Evolutionary conservation across 164 flowering plant species (phyloP), one percentile per base, ranked within the genome.

Genomic region (Vitis rotundifolia): DNA sequence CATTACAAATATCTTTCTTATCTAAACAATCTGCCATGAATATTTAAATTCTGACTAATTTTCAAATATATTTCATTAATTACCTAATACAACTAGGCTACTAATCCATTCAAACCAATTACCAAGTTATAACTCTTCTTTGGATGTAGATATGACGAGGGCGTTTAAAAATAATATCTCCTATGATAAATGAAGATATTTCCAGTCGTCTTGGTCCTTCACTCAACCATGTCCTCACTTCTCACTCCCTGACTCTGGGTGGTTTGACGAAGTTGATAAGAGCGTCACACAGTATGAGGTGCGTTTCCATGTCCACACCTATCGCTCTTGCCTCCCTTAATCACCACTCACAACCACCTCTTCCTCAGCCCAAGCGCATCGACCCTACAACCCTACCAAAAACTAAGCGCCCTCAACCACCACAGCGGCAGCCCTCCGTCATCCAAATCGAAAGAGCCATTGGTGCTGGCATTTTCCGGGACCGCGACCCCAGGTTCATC

Each of bases 381-480:
- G n/a, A 18, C 3, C 64, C 47, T 71, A 50, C 9, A 58, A 19
- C 28, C 8, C 59, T 15, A 6, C 68, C 55, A 49, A 50, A n/a
- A 18, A 58, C 31, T 11, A 51, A n/a, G 53, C 52, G 44, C 51
- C 69, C 14, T 28, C 44, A 68, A 44, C 71, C 66, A 29, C 63
- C 49, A 29, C 71, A 59, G 13, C 55, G 15, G 11, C 64, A 60
- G 59, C 90, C 87, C 28, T 83, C 90, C 5, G 72, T 87, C 47
- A 16, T 76, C 11, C 86, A 88, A 65, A 81, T 92, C n/a, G 93
- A 92, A 77, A 78, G 85, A 22, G 93, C 89, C 19, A 86, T 92
- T 47, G 92, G 93, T 6, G 86, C 91, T 16, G 97, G 92, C 44
- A 61, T 81, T 2, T 86, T 70, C 71, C 83, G 84, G 5, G 85